Percentiles rank a stretch among this genome's conserved stretches.
Conservation (phyloP, 2,329 filamentous ascomycete species). For the Alternaria conjuncta region DNA sequence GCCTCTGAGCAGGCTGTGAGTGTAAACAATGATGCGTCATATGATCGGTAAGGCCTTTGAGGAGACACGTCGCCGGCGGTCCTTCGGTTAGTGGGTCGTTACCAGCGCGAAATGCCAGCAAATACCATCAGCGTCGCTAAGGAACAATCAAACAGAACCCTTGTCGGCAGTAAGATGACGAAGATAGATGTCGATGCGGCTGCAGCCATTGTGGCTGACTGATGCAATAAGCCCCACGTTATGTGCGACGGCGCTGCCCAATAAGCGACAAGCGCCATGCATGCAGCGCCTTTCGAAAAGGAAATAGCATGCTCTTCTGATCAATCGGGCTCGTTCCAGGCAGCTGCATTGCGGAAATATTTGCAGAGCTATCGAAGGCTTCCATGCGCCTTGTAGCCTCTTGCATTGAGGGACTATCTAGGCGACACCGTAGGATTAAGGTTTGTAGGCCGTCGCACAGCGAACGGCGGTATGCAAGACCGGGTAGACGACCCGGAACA, state of each 20-base stretch:
- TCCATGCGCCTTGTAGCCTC: neutral
- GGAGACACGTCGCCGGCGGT: slow-evolving; percentile 26
- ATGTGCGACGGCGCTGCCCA: slow-evolving; percentile 3
- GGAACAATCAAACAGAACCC: neutral
- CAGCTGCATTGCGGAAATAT: neutral
- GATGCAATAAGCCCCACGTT: slow-evolving; percentile 4
- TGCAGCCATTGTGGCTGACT: slow-evolving; percentile 9
- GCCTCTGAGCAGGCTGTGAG: neutral
- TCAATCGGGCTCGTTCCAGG: slow-evolving; percentile 9
- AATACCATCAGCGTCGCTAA: slow-evolving; percentile 2
- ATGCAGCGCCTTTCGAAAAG: neutral
- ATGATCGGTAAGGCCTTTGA: slow-evolving; percentile 10
- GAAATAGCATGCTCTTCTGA: neutral
- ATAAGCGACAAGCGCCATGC: slow-evolving; percentile 2
- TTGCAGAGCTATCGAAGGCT: neutral
- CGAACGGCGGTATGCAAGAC: neutral
- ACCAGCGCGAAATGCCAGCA: slow-evolving; percentile 18
- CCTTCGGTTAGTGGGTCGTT: slow-evolving; percentile 17
- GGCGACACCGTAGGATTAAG: neutral
- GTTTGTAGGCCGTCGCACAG: neutral
- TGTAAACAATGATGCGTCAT: slow-evolving; percentile 17
- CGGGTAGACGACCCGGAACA: neutral
- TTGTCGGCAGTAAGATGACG: neutral
- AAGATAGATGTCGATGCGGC: slow-evolving; percentile 5
- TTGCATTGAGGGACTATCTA: neutral